Conservation (phyloP, 169 alveolate species). For the Ichthyophthirius multifiliis region DNA sequence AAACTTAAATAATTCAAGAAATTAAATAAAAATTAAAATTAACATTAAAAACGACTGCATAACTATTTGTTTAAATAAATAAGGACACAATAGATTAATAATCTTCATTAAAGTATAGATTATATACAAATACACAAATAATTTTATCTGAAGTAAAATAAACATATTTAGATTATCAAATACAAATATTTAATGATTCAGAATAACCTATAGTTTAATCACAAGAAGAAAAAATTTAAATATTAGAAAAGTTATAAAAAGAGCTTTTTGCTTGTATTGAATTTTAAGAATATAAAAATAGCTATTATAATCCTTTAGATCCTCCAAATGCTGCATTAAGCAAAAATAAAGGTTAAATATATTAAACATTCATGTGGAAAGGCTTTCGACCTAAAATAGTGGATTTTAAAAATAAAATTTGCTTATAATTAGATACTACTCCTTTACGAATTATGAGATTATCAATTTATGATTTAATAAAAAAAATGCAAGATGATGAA, state of each 20-base stretch:
- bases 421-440: neutral
- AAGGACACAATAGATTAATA: too few relatives aligned
- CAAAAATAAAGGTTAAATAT: neutral
- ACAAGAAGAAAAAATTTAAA: neutral
- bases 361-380: neutral
- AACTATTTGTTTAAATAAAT: too few relatives aligned
- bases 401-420: neutral
- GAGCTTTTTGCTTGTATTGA: neutral
- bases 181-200: neutral
- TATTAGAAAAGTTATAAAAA: neutral
- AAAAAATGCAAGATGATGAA: neutral
- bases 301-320: neutral
- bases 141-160: neutral
- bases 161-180: neutral
- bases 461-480: neutral
- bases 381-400: neutral
- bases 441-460: neutral
- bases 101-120: neutral
- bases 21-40: neutral
- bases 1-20: neutral
- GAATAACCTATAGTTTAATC: neutral
- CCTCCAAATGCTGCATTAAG: conserved; percentile 5
- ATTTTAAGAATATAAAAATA: neutral
- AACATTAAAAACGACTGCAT: too few relatives aligned
- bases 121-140: neutral